Evolutionary conservation across 1,284 basidiomycete species (phyloP).

Genomic region (Mycosarcoma maydis): DNA sequence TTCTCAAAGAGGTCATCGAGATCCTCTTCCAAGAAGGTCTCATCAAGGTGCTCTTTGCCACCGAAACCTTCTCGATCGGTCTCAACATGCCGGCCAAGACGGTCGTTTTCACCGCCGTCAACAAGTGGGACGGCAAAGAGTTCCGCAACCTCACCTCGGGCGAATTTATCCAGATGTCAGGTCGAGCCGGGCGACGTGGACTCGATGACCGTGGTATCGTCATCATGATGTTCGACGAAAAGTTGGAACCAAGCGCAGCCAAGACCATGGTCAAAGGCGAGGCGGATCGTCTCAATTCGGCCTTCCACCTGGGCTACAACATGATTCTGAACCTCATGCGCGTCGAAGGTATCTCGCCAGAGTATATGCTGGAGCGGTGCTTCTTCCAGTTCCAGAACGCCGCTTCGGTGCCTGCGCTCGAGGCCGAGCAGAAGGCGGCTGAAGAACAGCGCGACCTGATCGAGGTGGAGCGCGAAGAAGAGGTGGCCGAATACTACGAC

Average conservation of each 20-base stretch:
- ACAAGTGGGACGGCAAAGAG: slow-evolving; percentile 95
- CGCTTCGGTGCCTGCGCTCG: slow-evolving; percentile 84
- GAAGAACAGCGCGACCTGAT: slow-evolving; percentile 78
- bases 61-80: slow-evolving; percentile 99
- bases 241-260: slow-evolving; percentile 88
- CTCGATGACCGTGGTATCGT: slow-evolving; percentile 98
- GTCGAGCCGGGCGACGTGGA: slow-evolving; percentile 94
- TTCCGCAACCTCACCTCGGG: slow-evolving; percentile 79
- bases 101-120: slow-evolving; percentile 93
- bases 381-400: slow-evolving; percentile 99
- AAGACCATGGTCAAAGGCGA: slow-evolving; percentile 99
- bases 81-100: slow-evolving; percentile 99
- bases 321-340: slow-evolving; percentile 99
- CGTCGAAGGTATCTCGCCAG: slow-evolving; percentile 97
- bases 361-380: slow-evolving; percentile 96
- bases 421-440: slow-evolving; percentile 81
- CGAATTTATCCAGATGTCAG: slow-evolving; percentile 81
- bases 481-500: slow-evolving; percentile 89
- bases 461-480: slow-evolving; percentile 81
- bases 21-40: slow-evolving; percentile 99
- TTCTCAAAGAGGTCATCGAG: slow-evolving; percentile 98
- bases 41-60: slow-evolving; percentile 98
- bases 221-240: slow-evolving; percentile 99
- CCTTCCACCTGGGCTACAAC: slow-evolving; percentile 98
- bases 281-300: slow-evolving; percentile 95